Base-by-base conservation (phyloP, 208 protist genomes). In the Trypanosomatidae sp. region DNA sequence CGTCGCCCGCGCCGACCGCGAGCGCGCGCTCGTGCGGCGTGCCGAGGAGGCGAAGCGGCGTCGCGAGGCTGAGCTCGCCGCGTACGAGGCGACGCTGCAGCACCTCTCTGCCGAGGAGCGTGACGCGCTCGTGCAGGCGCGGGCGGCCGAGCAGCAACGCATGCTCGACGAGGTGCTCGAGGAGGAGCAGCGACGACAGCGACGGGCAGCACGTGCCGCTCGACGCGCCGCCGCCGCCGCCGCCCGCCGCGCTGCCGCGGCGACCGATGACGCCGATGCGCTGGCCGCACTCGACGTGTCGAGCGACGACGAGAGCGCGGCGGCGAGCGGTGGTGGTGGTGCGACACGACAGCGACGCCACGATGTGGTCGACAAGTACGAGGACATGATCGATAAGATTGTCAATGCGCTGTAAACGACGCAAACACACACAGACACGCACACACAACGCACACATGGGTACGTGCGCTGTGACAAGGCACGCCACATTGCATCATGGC, bases 61-160 rank as follows among this genome's bases (percentile, higher is more conserved):
- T 25, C 65, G 66, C 19, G 64, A 45, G 10, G 56, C 55, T 30
- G 59, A 76, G 44, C 50, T 55, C 4, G 67, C 62, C 1, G 72
- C 72, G 26, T 82, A 76, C 18, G 50, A 66, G 20, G 64, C 57
- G 37, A 66, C 53, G 30, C 66, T 82, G 46, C 44, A 45, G 10
- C 33, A 57, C 27, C 57, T 75, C 55, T 33, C 57, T 2, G 44
- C 49, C 26, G 72, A 58, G 50, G 67, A 76, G 45, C 66, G 68
- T 5, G 58, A 61, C 10, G 60, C 47, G n/a, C 75, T 82, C 30
- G 30, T 77, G 25, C 49, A 45, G 13, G 64, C 54, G 23, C 63
- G 72, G 45, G 60, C 59, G 18, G 53, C 55, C 37, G 60, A 58
- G 40, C 66, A 77, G 40, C 43, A 70, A 35, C 43, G 32, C 45